Evolutionary conservation across 1,284 basidiomycete species (phyloP).

Genomic region (Pholiota adiposa): DNA sequence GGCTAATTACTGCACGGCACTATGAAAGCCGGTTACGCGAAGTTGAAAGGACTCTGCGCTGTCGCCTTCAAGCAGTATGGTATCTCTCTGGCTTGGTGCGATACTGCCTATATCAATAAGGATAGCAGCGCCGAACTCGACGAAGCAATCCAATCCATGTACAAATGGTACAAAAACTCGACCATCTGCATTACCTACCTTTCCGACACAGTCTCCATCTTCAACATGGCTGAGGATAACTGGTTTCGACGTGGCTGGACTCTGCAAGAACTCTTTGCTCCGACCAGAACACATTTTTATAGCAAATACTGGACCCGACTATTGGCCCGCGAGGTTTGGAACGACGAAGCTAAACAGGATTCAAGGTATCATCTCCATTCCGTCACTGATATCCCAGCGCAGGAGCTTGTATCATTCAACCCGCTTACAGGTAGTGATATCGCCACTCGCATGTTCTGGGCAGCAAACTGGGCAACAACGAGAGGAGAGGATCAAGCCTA

Average conservation of each 20-base stretch:
- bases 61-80: not conserved
- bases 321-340: not conserved
- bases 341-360: not conserved
- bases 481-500: not conserved
- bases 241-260: conserved; percentile 4
- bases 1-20: not conserved
- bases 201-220: not conserved
- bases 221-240: not conserved
- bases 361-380: not conserved
- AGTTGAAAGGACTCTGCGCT: not conserved
- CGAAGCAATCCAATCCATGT: conserved; percentile 6
- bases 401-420: not conserved
- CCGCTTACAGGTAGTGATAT: not conserved
- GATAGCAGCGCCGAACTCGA: conserved; percentile 4
- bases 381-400: not conserved
- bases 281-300: not conserved
- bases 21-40: not conserved
- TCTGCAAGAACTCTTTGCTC: conserved; percentile 4
- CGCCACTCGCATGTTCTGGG: not conserved
- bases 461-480: not conserved
- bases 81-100: not conserved
- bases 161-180: not conserved
- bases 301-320: not conserved
- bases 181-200: not conserved
- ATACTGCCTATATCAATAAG: conserved; percentile 2